Evolutionary conservation across 2,329 filamentous ascomycete genomes (phyloP).

Genomic region (Alternaria triticimaculans): DNA sequence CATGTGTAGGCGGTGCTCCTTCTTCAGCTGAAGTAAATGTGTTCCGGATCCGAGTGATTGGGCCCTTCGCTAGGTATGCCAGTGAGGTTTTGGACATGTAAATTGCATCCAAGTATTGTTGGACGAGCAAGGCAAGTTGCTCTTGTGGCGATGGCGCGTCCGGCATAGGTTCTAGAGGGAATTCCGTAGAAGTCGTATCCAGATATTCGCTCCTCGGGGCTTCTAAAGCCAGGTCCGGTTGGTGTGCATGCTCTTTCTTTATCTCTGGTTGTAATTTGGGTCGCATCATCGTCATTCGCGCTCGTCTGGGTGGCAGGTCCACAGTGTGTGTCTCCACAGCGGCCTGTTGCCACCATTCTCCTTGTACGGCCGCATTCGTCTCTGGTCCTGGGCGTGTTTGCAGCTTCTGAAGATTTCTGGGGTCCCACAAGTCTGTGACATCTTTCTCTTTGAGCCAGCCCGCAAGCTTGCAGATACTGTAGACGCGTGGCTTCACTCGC

Average conservation of each 20-base stretch:
- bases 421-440: conserved; percentile 50
- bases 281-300: conserved; percentile 43
- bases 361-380: not conserved
- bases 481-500: conserved; percentile 66
- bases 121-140: conserved; percentile 59
- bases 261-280: conserved; percentile 12
- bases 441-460: conserved; percentile 68
- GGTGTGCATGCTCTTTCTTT: conserved; percentile 7
- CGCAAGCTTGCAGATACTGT: conserved; percentile 72
- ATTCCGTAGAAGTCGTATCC: conserved; percentile 3
- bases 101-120: conserved; percentile 53
- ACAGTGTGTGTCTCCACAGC: conserved; percentile 23
- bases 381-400: conserved; percentile 61
- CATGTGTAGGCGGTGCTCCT: conserved; percentile 64
- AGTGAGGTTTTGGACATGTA: conserved; percentile 70
- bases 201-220: conserved; percentile 2
- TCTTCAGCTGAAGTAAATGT: conserved; percentile 71
- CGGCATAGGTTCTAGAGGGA: conserved; percentile 5
- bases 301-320: conserved; percentile 27
- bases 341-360: conserved; percentile 45
- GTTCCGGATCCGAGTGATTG: conserved; percentile 75
- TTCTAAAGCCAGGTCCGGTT: not conserved
- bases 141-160: conserved; percentile 38
- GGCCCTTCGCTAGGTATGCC: conserved; percentile 84
- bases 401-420: conserved; percentile 55